Evolutionary conservation across 2,329 filamentous ascomycete species (phyloP), one percentile per base, ranked within the genome.

Genomic region (Achaetomium macrosporum): DNA sequence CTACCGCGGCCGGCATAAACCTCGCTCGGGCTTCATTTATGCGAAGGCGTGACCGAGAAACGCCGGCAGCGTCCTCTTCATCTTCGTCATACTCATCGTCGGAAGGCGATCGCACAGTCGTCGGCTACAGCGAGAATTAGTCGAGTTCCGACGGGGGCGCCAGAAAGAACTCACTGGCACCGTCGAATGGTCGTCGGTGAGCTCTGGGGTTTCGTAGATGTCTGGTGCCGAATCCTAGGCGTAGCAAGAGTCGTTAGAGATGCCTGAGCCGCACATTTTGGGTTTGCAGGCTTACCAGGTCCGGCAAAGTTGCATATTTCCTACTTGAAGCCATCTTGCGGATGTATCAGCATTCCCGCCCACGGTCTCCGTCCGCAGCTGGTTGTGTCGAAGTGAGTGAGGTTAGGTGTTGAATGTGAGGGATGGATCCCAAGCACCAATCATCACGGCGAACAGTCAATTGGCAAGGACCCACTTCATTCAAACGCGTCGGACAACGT

Each of bases 151-250:
- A 29, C 13, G 25, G 25, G 8, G 13, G 17, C 12, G 33, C 40
- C 5, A 19, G 19, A 9, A 25, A 39, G 42, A 42, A 69, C 81
- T 70, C 74, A 92, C 88, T 51, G 85, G 88, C 53, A 90, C 74
- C 44, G 90, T 96, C 19, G 90, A 95, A 58, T 83, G 87, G 69
- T 95, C 91, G 66, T 96, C 90, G 52, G 87, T 92, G 60, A 96
- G 76, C 51, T 95, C 91, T 60, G 92, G 91, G 15, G 93, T 97
- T 72, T 97, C 92, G 76, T 96, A 97, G 64, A 96, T 89, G 66
- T 97, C 93, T 60, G 91, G 91, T 29, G 91, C 90, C 50, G 86
- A 87, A 72, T 96, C 91, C 88, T 95, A 61, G 49, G 30, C 20
- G 5, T 4, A 30, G 20, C 15, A 19, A 62, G 37, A 33, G 12